These are phyloP conservation scores for Microbotryum intermedium DNA, from an alignment of 1,284 basidiomycete species.

Conservation along the genomic window DNA sequence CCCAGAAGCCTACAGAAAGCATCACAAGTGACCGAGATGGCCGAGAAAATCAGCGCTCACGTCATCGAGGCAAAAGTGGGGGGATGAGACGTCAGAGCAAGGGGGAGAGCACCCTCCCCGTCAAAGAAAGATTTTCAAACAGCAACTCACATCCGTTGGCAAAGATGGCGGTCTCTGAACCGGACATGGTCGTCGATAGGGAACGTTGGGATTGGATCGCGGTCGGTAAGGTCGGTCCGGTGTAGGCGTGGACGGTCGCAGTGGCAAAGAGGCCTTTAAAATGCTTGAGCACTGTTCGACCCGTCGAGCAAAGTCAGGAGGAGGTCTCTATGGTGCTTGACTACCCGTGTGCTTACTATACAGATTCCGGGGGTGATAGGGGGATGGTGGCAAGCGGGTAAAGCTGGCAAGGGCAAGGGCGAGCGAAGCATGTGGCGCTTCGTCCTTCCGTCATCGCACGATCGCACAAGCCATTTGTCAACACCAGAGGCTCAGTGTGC, in stretches of 20 bases:
- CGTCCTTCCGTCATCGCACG: no score
- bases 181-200: constrained; percentile 3
- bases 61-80: background rate
- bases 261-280: constrained; percentile 12
- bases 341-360: no score
- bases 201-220: constrained; percentile 19
- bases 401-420: no score
- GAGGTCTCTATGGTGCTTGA: no score
- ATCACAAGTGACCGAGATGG: background rate
- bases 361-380: no score
- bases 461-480: no score
- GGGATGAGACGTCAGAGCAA: background rate
- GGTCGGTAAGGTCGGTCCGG: constrained; percentile 29
- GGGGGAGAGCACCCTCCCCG: no score
- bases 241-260: constrained; percentile 14
- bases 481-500: no score
- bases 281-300: constrained; percentile 2
- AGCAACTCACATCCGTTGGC: constrained; percentile 32
- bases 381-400: no score
- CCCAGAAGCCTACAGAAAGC: background rate
- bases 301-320: no score
- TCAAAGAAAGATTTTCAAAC: no score
- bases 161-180: constrained; percentile 23
- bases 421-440: no score
- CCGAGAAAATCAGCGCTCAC: background rate